Base-by-base conservation (phyloP, 2,329 filamentous ascomycete species). In the Iodosphaeria phyllophila region DNA sequence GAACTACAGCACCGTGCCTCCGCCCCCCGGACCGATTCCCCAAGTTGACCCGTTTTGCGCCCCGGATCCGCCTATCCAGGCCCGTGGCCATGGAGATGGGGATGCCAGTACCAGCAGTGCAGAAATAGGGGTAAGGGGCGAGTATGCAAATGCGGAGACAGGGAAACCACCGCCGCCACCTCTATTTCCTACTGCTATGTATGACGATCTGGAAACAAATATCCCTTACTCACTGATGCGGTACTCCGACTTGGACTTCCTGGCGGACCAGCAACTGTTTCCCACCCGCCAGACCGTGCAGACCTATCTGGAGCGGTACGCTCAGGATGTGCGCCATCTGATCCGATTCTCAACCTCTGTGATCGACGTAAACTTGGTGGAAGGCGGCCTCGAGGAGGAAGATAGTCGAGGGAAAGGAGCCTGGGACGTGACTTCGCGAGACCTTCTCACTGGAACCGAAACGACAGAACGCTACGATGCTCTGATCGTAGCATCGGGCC, bases 191-290 rank as follows among this genome's bases (percentile, higher is more conserved):
- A 80, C 77, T 11, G 77, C 84, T 3, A 67, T 92, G 50, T 93
- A 93, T 46, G 69, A 82, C 23, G 53, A 62, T 13, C 55, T 93
- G 10, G 74, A 92, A 40, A 83, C 84, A 13, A 95, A 95, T 45
- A 83, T 93, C 23, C 78, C 83, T 0, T 68, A 75, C 30, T 57
- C 60, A 0, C 45, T 93, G 26, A 95, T 95, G 86, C 55, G 60
- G 4, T 93, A 73, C 45, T 74, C 73, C 4, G 76, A 86, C 35
- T 53, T 66, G 5, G 44, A 61, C 1, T 89, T 89, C 39, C 60
- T 66, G 0, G 39, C 57, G 2, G 60, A 69, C 8, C 58, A 63
- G 5, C 69, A 74, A 42, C 56, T 92, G 1, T 92, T 86, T 37
- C 86, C 86, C 0, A 62, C 58, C 13, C 69, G 84, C 32, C 50